These are phyloP conservation scores for Lathyrus sativus DNA, from an alignment of 306 rosid genomes.

Conservation along the genomic window DNA sequence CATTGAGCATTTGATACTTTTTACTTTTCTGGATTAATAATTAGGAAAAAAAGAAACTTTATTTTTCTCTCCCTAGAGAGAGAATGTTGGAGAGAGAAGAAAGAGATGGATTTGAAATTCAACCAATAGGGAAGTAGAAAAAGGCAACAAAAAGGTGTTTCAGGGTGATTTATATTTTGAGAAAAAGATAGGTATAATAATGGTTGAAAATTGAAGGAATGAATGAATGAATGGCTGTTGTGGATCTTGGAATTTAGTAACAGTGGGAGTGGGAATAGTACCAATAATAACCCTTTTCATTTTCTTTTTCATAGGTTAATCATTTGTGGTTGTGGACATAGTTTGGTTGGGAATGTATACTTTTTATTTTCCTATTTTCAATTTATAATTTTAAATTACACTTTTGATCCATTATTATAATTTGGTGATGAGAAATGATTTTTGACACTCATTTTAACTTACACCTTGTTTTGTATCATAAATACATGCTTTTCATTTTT, in stretches of 20 bases:
- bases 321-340: constrained; percentile 26
- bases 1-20: constrained; percentile 41
- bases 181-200: not conserved
- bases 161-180: not conserved
- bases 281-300: constrained; percentile 74
- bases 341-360: not conserved
- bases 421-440: not conserved
- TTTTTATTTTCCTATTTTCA: not conserved
- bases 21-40: constrained; percentile 15
- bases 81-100: constrained; percentile 34
- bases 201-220: constrained; percentile 14
- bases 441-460: no score
- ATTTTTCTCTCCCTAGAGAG: constrained; percentile 28
- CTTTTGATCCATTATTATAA: not conserved
- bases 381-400: not conserved
- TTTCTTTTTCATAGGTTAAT: constrained; percentile 17
- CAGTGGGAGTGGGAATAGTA: constrained; percentile 65
- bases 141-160: constrained; percentile 19
- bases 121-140: constrained; percentile 49
- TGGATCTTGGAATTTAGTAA: constrained; percentile 76
- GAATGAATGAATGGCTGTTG: constrained; percentile 38
- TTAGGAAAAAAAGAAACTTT: constrained; percentile 6
- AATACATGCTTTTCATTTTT: no score
- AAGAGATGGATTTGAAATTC: constrained; percentile 43
- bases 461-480: no score